Evolutionary conservation across 2,329 filamentous ascomycete genomes (phyloP).

Genomic region (Apiospora koreana): DNA sequence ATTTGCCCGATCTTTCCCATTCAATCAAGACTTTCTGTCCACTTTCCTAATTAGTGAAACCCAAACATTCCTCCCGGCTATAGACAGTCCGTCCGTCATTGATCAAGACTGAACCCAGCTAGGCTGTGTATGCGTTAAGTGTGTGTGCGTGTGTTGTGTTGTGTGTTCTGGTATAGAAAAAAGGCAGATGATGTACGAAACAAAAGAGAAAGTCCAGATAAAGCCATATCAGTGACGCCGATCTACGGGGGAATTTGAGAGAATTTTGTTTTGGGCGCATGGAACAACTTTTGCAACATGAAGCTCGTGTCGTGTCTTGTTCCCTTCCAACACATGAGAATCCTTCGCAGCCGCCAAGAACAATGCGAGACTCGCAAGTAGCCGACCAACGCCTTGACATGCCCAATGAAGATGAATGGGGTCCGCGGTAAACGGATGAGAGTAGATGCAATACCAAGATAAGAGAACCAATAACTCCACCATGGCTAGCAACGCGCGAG

Average conservation of each 20-base stretch:
- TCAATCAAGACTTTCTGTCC: conserved; percentile 1
- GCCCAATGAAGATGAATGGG: conserved; percentile 23
- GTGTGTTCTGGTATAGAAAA: conserved; percentile 4
- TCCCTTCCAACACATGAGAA: conserved; percentile 13
- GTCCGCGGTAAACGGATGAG: neutral
- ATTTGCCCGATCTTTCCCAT: neutral
- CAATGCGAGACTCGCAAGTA: conserved; percentile 17
- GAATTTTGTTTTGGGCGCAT: conserved; percentile 8
- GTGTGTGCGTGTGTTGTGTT: conserved; percentile 1
- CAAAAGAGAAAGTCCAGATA: conserved; percentile 10
- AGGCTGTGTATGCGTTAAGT: neutral
- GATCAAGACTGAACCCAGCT: neutral
- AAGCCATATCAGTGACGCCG: conserved; percentile 10
- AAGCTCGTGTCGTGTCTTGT: conserved; percentile 17
- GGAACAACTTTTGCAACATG: conserved; percentile 10
- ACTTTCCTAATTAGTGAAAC: conserved; percentile 10
- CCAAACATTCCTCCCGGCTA: neutral
- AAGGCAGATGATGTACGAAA: conserved; percentile 8
- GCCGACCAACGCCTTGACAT: conserved; percentile 34
- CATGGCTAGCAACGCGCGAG: conserved; percentile 6
- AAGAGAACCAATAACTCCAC: neutral
- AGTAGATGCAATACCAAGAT: conserved; percentile 16
- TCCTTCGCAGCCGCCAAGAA: conserved; percentile 12
- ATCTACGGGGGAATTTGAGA: conserved; percentile 10
- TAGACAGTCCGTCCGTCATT: neutral